Evolutionary conservation across 345 rosid genomes (phyloP).

Genomic region (Euphorbia pulcherrima): DNA sequence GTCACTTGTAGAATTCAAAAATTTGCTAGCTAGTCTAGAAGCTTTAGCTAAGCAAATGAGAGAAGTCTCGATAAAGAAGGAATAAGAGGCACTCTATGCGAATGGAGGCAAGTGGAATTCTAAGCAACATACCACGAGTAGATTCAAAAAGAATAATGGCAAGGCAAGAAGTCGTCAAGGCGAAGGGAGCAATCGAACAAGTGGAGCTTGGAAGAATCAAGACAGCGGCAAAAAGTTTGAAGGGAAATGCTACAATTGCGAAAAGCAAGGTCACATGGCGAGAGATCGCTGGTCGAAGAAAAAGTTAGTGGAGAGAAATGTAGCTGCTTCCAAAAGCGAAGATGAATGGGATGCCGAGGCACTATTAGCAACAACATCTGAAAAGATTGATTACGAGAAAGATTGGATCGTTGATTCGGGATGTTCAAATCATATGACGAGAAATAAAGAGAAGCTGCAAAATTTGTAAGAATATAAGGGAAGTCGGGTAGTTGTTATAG

Average conservation of each 20-base stretch:
- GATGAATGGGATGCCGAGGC: background rate
- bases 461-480: background rate
- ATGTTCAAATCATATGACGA: background rate
- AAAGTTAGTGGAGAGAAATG: background rate
- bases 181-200: background rate
- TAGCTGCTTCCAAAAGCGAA: background rate
- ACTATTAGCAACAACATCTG: background rate
- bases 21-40: background rate
- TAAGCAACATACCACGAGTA: no score
- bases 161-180: no score
- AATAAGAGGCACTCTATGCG: background rate
- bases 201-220: background rate
- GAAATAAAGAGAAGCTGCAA: background rate
- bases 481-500: background rate
- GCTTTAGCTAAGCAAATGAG: conserved; percentile 7
- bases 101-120: background rate
- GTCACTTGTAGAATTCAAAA: conserved; percentile 7
- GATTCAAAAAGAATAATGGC: no score
- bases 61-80: background rate
- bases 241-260: background rate
- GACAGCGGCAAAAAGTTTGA: background rate
- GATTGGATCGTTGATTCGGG: background rate
- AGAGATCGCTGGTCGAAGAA: background rate
- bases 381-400: background rate
- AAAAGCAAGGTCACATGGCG: background rate